These are phyloP conservation scores for Phyllosticta citribraziliensis DNA, from an alignment of 2,329 filamentous ascomycete species.

Conservation along the genomic window DNA sequence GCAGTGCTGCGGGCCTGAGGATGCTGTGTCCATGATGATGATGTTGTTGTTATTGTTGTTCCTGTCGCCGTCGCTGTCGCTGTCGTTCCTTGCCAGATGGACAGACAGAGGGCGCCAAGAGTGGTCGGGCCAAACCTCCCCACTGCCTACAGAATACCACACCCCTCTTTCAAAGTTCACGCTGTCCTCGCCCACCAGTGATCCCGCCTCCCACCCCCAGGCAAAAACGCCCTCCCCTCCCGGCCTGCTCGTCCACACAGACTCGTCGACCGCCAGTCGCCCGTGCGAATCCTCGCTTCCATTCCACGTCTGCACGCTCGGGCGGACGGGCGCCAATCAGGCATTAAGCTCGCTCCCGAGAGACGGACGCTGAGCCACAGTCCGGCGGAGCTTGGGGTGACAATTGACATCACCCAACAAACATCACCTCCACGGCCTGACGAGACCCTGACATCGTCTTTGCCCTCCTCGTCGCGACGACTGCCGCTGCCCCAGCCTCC, in stretches of 20 bases:
- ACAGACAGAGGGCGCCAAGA: background rate
- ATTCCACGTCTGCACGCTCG: slow-evolving; percentile 5
- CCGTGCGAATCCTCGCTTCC: slow-evolving; percentile 5
- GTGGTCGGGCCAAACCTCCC: background rate
- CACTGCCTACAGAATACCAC: slow-evolving; percentile 1
- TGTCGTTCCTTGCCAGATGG: background rate
- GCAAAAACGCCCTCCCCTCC: background rate
- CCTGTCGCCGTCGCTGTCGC: background rate
- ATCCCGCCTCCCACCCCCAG: slow-evolving; percentile 4
- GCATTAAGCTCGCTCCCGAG: slow-evolving; percentile 9
- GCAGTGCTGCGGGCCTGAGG: background rate
- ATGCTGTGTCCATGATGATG: background rate
- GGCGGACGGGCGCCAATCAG: slow-evolving; percentile 9
- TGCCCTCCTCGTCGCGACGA: background rate
- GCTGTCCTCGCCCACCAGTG: background rate
- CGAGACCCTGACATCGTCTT: background rate
- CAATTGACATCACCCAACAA: slow-evolving; percentile 6
- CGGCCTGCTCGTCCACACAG: slow-evolving; percentile 1
- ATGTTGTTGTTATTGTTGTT: background rate
- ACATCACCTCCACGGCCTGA: background rate
- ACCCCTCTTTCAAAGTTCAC: slow-evolving; percentile 8
- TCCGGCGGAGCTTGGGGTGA: slow-evolving; percentile 5
- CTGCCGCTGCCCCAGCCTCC: background rate
- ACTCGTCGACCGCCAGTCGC: background rate
- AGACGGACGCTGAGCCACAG: background rate